Evolutionary conservation across 306 rosid genomes (phyloP).

Genomic region (Cicer pinnatifidum): DNA sequence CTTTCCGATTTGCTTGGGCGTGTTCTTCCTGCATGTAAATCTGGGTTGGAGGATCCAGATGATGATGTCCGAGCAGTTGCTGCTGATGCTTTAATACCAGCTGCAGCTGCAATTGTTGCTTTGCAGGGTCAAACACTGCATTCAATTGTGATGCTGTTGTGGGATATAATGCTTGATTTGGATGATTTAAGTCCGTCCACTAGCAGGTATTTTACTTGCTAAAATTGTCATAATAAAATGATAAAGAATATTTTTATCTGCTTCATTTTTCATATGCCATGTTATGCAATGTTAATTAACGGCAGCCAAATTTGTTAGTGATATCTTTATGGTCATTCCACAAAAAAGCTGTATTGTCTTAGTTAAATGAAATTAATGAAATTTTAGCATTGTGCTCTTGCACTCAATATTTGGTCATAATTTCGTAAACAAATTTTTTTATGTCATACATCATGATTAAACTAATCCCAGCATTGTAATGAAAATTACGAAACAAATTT

Average conservation of each 20-base stretch:
- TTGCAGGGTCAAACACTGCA: slow-evolving; percentile 75
- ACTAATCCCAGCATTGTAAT: background rate
- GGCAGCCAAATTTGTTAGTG: slow-evolving; percentile 12
- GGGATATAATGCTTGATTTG: slow-evolving; percentile 97
- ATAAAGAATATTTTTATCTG: slow-evolving; percentile 13
- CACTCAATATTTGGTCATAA: slow-evolving; percentile 21
- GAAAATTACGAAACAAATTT: background rate
- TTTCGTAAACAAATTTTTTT: background rate
- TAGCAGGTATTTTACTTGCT: slow-evolving; percentile 70
- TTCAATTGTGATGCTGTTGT: slow-evolving; percentile 87
- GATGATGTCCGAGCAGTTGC: slow-evolving; percentile 99
- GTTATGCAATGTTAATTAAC: slow-evolving; percentile 26
- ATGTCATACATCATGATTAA: slow-evolving; percentile 1
- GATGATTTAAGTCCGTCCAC: slow-evolving; percentile 99
- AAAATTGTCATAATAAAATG: background rate
- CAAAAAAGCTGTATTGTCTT: background rate
- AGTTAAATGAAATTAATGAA: slow-evolving; percentile 2
- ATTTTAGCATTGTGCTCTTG: background rate
- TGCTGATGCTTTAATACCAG: slow-evolving; percentile 96
- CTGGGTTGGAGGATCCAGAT: slow-evolving; percentile 96
- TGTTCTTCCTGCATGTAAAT: slow-evolving; percentile 90
- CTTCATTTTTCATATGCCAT: slow-evolving; percentile 12
- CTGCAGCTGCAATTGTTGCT: slow-evolving; percentile 81
- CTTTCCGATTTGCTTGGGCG: slow-evolving; percentile 80
- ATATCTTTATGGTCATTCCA: background rate